Conservation (phyloP, 2,329 filamentous ascomycete genomes). For the Alternaria triticina region DNA sequence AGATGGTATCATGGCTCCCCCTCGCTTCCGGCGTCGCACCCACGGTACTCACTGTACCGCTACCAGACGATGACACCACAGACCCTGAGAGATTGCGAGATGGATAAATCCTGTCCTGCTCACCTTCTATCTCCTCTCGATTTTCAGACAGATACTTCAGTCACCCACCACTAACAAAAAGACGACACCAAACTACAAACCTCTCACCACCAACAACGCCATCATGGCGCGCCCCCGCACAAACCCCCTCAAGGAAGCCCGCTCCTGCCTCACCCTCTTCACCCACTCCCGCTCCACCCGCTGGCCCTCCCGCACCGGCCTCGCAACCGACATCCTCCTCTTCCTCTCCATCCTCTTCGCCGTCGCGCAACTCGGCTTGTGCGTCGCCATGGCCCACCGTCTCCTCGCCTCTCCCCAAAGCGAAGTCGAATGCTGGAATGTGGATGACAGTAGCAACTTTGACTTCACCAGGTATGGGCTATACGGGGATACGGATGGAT, state of each 20-base stretch:
- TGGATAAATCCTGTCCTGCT: not conserved
- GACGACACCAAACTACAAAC: not conserved
- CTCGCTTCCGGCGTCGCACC: not conserved
- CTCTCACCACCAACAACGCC: not conserved
- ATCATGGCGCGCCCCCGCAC: slow-evolving; percentile 4
- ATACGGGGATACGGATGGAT: not conserved
- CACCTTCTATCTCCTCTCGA: not conserved
- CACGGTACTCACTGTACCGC: slow-evolving; percentile 3
- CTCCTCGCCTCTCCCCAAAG: not conserved
- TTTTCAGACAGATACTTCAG: not conserved
- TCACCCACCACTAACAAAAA: not conserved
- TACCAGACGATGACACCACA: not conserved
- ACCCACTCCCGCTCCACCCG: not conserved
- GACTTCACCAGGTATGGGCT: not conserved
- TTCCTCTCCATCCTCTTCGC: not conserved
- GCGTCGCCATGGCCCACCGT: not conserved
- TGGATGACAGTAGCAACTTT: not conserved
- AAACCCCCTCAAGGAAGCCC: not conserved
- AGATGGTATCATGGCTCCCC: not conserved
- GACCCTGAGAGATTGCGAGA: not conserved
- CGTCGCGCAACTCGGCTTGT: not conserved
- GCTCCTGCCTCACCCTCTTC: not conserved
- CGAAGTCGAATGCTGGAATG: not conserved
- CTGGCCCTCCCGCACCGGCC: slow-evolving; percentile 5
- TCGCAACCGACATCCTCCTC: not conserved